These are phyloP conservation scores for Clonostachys sp. DNA, from an alignment of 2,329 filamentous ascomycete species.

Conservation along the genomic window DNA sequence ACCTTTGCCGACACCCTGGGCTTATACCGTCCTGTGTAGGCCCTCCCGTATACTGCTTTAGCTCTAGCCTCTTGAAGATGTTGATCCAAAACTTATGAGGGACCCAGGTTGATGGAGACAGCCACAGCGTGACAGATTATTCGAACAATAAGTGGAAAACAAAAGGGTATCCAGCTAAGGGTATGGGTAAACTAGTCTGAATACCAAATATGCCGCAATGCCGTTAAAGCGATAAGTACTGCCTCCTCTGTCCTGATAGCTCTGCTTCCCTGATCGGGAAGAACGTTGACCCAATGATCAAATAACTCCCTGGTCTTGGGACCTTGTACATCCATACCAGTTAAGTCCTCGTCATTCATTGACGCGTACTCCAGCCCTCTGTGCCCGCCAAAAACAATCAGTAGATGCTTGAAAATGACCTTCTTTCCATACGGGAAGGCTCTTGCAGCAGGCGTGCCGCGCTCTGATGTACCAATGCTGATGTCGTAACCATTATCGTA, in stretches of 20 bases:
- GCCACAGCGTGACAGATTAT: too few species aligned
- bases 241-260: constrained; percentile 84
- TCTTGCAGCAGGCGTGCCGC: constrained; percentile 50
- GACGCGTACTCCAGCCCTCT: constrained; percentile 75
- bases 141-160: too few species aligned
- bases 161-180: constrained; percentile 7
- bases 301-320: constrained; percentile 67
- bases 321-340: constrained; percentile 58
- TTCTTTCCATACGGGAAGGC: constrained; percentile 37
- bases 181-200: constrained; percentile 4
- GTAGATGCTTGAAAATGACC: constrained; percentile 60
- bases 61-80: too few species aligned
- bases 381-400: constrained; percentile 78
- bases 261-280: constrained; percentile 75
- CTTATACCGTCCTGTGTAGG: constrained; percentile 9
- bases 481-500: constrained; percentile 78
- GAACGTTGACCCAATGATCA: constrained; percentile 78
- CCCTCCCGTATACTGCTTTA: too few species aligned
- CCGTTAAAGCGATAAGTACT: constrained; percentile 70
- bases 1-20: constrained; percentile 20
- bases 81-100: too few species aligned
- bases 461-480: constrained; percentile 79
- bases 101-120: too few species aligned
- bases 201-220: constrained; percentile 56
- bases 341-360: constrained; percentile 50